Conservation (phyloP, 805 yeast species). For the Kazachstania kunashirensis region DNA sequence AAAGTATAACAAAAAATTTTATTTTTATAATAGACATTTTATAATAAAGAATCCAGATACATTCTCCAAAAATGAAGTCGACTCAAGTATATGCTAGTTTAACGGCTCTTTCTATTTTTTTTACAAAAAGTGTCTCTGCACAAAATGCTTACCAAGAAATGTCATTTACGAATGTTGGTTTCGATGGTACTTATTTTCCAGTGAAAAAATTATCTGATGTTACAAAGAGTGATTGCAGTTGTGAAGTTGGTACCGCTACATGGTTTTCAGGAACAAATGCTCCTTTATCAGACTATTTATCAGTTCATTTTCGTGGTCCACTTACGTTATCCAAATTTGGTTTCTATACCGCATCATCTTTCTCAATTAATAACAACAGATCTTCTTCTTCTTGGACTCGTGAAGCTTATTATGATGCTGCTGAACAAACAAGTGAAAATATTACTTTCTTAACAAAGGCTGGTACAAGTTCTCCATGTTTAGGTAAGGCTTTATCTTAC, state of each 20-base stretch:
- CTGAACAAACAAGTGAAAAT: conserved; percentile 42
- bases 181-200: conserved; percentile 24
- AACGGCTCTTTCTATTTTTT: neutral
- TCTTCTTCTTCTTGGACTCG: conserved; percentile 46
- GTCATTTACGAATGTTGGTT: conserved; percentile 27
- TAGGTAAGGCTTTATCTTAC: conserved; percentile 59
- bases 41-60: too few species aligned
- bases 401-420: conserved; percentile 44
- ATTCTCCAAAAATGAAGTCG: neutral
- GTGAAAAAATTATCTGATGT: conserved; percentile 22
- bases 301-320: conserved; percentile 77
- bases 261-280: conserved; percentile 47
- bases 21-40: too few species aligned
- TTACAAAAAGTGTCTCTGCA: conserved; percentile 1
- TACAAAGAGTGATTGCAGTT: conserved; percentile 18
- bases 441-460: conserved; percentile 60
- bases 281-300: conserved; percentile 55
- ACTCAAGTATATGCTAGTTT: neutral
- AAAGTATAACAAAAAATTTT: too few species aligned
- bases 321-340: conserved; percentile 50
- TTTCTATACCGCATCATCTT: conserved; percentile 42
- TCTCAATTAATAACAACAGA: conserved; percentile 19
- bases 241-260: conserved; percentile 21
- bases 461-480: conserved; percentile 51
- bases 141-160: conserved; percentile 15